Percentiles rank a stretch among this genome's conserved stretches.
phyloP scores from a whole-genome alignment of 2,329 filamentous ascomycete genomes.

The Fusarium praegraminearum region DNA sequence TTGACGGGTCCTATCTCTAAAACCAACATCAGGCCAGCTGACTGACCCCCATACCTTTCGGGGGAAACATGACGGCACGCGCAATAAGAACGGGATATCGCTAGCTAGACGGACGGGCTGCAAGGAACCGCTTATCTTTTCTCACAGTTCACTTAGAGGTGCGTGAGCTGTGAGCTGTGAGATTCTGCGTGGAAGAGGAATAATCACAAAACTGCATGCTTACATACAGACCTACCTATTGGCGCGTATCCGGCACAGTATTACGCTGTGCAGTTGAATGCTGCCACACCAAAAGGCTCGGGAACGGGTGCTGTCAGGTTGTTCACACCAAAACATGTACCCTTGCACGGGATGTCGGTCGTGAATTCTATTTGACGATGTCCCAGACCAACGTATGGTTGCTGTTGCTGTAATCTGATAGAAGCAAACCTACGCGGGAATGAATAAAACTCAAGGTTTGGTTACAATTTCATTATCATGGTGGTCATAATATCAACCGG shows the following conservation, averaged over 20 bases:
- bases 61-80: slow-evolving; percentile 32
- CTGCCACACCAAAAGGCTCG: slow-evolving; percentile 31
- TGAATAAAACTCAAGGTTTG: not conserved
- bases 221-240: slow-evolving; percentile 2
- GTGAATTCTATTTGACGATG: slow-evolving; percentile 37
- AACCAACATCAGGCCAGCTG: slow-evolving; percentile 16
- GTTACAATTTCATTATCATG: not conserved
- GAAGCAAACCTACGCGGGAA: not conserved
- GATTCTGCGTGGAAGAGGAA: slow-evolving; percentile 32
- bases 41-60: slow-evolving; percentile 28
- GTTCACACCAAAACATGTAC: slow-evolving; percentile 31
- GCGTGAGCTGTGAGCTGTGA: slow-evolving; percentile 1
- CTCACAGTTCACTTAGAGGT: slow-evolving; percentile 17
- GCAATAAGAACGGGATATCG: slow-evolving; percentile 31
- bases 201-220: slow-evolving; percentile 18
- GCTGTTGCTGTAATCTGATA: not conserved
- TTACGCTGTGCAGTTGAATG: slow-evolving; percentile 3
- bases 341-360: slow-evolving; percentile 38
- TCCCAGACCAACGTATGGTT: slow-evolving; percentile 9
- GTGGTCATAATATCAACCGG: not conserved
- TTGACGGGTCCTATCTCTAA: not conserved
- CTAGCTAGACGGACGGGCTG: slow-evolving; percentile 25
- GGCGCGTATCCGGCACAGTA: not conserved
- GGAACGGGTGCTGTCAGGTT: slow-evolving; percentile 16
- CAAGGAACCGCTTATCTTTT: slow-evolving; percentile 40